Evolutionary conservation across 768 basidiomycete genomes (phyloP).

Genomic region (Gautieria morchelliformis): DNA sequence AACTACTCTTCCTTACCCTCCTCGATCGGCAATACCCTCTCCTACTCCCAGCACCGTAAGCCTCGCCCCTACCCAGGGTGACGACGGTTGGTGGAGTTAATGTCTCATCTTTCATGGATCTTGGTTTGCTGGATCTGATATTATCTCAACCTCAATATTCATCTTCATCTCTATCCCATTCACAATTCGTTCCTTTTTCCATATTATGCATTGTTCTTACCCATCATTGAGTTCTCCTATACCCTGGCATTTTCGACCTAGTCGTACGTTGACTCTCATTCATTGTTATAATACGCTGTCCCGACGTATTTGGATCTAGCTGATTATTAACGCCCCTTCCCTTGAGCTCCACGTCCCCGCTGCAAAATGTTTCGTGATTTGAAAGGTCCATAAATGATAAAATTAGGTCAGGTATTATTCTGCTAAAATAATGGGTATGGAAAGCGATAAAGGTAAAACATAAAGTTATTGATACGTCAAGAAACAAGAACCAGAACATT

Average conservation of each 20-base stretch:
- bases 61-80: constrained; percentile 54
- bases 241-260: neutral
- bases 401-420: too few relatives aligned
- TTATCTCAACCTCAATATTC: neutral
- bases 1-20: constrained; percentile 13
- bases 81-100: constrained; percentile 66
- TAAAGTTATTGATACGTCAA: too few relatives aligned
- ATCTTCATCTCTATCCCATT: neutral
- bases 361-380: too few relatives aligned
- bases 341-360: too few relatives aligned
- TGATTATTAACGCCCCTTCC: neutral
- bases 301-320: neutral
- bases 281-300: constrained; percentile 2
- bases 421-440: too few relatives aligned
- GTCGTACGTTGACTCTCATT: neutral
- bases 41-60: constrained; percentile 75
- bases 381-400: too few relatives aligned
- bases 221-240: neutral
- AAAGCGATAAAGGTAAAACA: too few relatives aligned
- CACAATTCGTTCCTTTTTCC: neutral
- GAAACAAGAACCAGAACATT: too few relatives aligned
- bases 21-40: constrained; percentile 31
- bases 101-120: neutral
- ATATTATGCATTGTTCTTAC: neutral
- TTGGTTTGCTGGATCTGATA: neutral